Evolutionary conservation across 129 eudicot genomes (phyloP).

Genomic region (Centrapalus pauciflorus): DNA sequence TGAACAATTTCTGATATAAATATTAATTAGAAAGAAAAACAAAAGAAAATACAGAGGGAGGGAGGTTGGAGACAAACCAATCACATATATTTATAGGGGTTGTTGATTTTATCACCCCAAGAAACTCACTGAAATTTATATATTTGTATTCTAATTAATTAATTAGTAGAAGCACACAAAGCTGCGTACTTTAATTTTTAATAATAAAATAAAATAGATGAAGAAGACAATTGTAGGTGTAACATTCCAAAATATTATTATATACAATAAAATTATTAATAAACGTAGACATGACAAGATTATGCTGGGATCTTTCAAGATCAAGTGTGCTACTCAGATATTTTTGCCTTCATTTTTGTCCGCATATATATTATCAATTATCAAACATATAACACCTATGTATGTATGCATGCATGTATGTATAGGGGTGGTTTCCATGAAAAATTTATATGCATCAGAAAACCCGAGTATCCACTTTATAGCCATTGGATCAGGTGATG

Average conservation of each 20-base stretch:
- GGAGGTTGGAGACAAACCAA: constrained; percentile 24
- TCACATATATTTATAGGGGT: constrained; percentile 27
- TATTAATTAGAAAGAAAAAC: not conserved
- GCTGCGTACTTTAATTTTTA: not conserved
- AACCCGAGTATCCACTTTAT: too few relatives aligned
- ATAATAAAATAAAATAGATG: not conserved
- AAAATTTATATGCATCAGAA: too few relatives aligned
- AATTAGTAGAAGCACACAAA: not conserved
- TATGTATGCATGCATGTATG: too few relatives aligned
- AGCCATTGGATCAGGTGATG: too few relatives aligned
- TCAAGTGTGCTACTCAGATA: too few relatives aligned
- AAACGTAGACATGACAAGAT: too few relatives aligned
- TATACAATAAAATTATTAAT: not conserved
- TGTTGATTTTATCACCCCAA: constrained; percentile 33
- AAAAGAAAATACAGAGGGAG: too few relatives aligned
- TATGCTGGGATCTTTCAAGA: too few relatives aligned
- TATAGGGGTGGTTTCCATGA: too few relatives aligned
- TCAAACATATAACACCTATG: too few relatives aligned
- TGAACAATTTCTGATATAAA: constrained; percentile 27
- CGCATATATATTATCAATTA: too few relatives aligned
- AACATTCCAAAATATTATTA: constrained; percentile 18
- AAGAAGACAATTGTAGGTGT: constrained; percentile 13
- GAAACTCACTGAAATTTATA: constrained; percentile 26
- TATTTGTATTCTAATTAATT: constrained; percentile 19
- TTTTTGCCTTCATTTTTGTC: too few relatives aligned